Evolutionary conservation across 139 green algal genomes (phyloP), one percentile per base, ranked within the genome.

Genomic region (Chlorella sp.): DNA sequence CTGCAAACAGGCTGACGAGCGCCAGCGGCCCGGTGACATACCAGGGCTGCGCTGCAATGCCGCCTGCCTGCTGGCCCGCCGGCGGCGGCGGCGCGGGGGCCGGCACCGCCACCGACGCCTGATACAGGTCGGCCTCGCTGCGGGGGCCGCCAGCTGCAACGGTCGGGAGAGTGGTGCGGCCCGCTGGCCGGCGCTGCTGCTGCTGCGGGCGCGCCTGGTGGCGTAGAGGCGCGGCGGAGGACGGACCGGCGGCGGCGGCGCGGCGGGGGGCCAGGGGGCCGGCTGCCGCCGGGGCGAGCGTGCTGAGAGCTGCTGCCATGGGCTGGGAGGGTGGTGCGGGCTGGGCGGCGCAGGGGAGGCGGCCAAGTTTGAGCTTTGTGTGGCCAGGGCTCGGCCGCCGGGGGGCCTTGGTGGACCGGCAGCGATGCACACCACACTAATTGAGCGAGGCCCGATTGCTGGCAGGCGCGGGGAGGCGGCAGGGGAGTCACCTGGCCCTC

Each of bases 61-160:
- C 51, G 51, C 28, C 75, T 57, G 74, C 39, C 47, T 7, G 51
- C 74, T 18, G 41, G 25, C 44, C 16, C 34, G 51, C 11, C 23
- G 41, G 36, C 21, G 51, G 56, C n/a, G 26, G 30, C 73, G 51
- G 62, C 39, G 51, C 38, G 11, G 78, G 76, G 36, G 57, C 36
- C 12, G 51, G 51, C 51, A 60, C 51, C 51, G 51, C 51, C 51
- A 60, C 51, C 12, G 25, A 78, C 34, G 11, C 28, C 55, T 85
- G 38, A 26, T 88, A 88, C 12, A 86, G 55, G 64, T 88, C 85
- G 17, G 85, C 85, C 64, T 88, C 85, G 55, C 39, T 73, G 34
- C 64, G 18, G 18, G 20, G 57, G 62, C 38, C 75, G 80, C 57
- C 26, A 23, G 60, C 74, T n/a, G 41, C 25, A 18, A 71, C 60